Conservation (phyloP, 2,329 filamentous ascomycete species). For the Botryotinia globosa region DNA sequence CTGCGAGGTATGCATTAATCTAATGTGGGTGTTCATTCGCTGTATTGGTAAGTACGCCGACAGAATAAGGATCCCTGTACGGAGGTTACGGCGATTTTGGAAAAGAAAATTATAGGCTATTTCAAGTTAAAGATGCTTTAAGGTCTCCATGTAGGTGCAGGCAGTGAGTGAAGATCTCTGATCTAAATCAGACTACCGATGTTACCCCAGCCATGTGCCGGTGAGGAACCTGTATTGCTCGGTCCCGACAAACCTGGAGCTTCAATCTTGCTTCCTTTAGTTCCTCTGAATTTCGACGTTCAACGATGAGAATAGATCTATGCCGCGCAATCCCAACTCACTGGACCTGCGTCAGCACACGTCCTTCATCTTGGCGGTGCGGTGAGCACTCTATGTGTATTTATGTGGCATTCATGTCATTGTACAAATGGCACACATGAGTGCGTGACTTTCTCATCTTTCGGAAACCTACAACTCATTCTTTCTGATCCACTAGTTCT, state of each 20-base stretch:
- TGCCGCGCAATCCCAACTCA: background rate
- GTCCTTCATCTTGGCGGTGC: background rate
- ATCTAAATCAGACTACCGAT: background rate
- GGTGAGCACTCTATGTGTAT: background rate
- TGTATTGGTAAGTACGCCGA: background rate
- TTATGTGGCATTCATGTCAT: background rate
- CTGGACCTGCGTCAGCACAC: background rate
- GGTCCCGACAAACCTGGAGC: background rate
- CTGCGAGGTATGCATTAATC: background rate
- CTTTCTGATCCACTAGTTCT: constrained; percentile 11
- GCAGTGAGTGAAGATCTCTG: background rate
- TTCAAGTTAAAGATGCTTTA: background rate
- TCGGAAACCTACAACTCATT: background rate
- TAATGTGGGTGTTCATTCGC: background rate
- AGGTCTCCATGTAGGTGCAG: background rate
- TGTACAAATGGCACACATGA: background rate
- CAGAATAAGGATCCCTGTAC: background rate
- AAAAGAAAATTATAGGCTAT: background rate
- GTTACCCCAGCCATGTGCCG: background rate
- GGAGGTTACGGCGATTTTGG: background rate
- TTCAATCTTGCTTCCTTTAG: background rate
- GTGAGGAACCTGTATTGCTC: background rate
- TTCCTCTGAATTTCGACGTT: background rate
- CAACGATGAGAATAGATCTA: background rate
- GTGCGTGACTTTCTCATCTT: background rate